Conservation (phyloP, 1,284 basidiomycete species). For the Microbotryum violaceum region DNA sequence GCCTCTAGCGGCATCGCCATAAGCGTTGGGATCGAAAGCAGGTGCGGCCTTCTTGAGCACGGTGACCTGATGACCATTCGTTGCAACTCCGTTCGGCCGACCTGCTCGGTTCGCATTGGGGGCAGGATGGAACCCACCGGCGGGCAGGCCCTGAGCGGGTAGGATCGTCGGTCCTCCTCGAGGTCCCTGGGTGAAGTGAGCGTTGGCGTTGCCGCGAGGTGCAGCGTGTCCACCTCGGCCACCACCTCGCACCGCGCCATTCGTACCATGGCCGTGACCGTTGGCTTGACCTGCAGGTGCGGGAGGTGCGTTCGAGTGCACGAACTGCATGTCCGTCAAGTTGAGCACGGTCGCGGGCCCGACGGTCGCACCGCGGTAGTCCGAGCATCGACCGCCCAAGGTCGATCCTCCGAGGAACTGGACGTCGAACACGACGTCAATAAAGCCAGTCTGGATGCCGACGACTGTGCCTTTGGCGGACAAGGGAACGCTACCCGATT, state of each 20-base stretch:
- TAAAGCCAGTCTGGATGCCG: slow-evolving; percentile 71
- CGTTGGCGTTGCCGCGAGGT: slow-evolving; percentile 11
- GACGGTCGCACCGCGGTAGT: slow-evolving; percentile 78
- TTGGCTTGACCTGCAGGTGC: neutral
- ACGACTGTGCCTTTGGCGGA: slow-evolving; percentile 89
- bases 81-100: slow-evolving; percentile 14
- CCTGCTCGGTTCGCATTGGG: neutral
- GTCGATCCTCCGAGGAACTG: slow-evolving; percentile 89
- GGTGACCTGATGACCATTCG: slow-evolving; percentile 15
- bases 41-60: slow-evolving; percentile 11
- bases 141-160: slow-evolving; percentile 26
- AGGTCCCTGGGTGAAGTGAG: slow-evolving; percentile 21
- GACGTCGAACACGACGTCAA: slow-evolving; percentile 96
- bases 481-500: slow-evolving; percentile 82
- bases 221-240: neutral
- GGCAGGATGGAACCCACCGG: slow-evolving; percentile 29
- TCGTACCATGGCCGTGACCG: neutral
- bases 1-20: slow-evolving; percentile 25
- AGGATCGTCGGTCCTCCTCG: slow-evolving; percentile 23
- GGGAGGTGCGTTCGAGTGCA: slow-evolving; percentile 1
- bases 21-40: slow-evolving; percentile 13
- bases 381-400: slow-evolving; percentile 80
- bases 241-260: neutral
- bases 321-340: slow-evolving; percentile 52
- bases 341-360: slow-evolving; percentile 79